phyloP scores from a whole-genome alignment of 345 rosid species.

The Cardamine chenopodiifolia region DNA sequence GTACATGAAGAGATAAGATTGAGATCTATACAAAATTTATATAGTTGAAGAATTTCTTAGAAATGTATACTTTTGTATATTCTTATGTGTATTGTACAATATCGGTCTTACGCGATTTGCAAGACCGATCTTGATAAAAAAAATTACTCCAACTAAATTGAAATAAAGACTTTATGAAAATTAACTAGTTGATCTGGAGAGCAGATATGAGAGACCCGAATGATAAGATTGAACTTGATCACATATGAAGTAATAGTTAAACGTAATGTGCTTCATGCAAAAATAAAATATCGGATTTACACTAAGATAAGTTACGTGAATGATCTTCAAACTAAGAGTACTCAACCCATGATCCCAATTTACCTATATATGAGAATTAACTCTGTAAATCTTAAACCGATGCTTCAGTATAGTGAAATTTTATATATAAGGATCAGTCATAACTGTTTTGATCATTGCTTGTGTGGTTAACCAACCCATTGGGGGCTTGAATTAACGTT shows the following conservation, averaged over 20 bases:
- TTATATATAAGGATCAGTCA: not conserved
- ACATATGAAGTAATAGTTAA: not conserved
- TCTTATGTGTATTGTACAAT: not conserved
- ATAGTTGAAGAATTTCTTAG: not conserved
- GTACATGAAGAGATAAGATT: slow-evolving; percentile 1
- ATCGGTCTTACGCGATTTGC: not conserved
- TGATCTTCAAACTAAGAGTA: not conserved
- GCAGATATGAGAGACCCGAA: not conserved
- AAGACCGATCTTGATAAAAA: not conserved
- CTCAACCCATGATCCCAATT: not conserved
- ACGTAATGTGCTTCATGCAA: not conserved
- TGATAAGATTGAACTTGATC: not conserved
- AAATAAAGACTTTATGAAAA: not conserved
- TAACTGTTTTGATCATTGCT: slow-evolving; percentile 4
- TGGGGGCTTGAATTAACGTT: not conserved
- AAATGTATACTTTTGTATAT: not conserved
- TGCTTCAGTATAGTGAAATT: not conserved
- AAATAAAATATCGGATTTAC: not conserved
- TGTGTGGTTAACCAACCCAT: slow-evolving; percentile 18
- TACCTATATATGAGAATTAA: not conserved
- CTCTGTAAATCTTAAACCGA: not conserved
- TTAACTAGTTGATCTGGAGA: not conserved
- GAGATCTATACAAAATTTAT: not conserved
- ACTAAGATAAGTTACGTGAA: not conserved
- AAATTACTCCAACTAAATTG: not conserved